Conservation (phyloP, 345 rosid genomes). For the Corymbia maculata region DNA sequence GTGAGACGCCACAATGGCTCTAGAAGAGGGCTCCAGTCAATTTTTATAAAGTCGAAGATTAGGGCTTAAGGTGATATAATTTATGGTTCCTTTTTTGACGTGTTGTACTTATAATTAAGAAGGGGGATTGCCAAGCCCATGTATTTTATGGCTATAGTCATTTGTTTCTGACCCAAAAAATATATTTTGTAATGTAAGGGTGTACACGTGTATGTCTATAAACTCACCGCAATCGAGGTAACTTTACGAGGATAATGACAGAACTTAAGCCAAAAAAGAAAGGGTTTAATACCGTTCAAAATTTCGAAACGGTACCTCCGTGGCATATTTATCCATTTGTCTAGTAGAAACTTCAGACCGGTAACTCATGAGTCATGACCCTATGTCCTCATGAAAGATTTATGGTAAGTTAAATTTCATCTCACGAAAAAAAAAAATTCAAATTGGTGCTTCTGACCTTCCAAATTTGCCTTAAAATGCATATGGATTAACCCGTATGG, state of each 20-base stretch:
- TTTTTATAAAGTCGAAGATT: not conserved
- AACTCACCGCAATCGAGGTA: not conserved
- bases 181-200: not conserved
- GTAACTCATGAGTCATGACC: no score
- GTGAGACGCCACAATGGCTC: not conserved
- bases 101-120: not conserved
- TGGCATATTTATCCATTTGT: not conserved
- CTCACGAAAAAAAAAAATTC: no score
- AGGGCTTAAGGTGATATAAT: not conserved
- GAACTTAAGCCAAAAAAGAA: not conserved
- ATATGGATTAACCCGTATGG: not conserved
- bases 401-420: not conserved
- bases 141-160: not conserved
- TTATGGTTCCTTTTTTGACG: not conserved
- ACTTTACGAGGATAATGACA: not conserved
- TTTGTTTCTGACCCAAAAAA: not conserved
- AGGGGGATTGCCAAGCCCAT: not conserved
- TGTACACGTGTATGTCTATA: not conserved
- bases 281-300: not conserved
- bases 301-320: not conserved
- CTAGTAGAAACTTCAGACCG: rapidly evolving
- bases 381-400: not conserved
- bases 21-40: not conserved
- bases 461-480: rapidly evolving
- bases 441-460: not conserved